Conservation (phyloP, 768 basidiomycete species). For the Amylocystis lapponica region DNA sequence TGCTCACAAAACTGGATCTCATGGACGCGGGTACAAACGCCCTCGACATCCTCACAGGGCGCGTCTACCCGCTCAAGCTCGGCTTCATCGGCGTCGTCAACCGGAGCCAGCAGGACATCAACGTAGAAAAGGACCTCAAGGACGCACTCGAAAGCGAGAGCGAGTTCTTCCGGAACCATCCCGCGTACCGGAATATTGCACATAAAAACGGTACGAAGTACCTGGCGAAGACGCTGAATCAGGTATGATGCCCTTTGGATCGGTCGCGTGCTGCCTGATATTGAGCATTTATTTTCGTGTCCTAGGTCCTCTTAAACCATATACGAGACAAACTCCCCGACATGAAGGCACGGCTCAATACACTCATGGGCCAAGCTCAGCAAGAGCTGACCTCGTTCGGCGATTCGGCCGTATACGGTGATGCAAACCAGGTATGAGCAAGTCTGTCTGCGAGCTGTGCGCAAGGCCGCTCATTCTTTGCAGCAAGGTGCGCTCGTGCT, state of each 20-base stretch:
- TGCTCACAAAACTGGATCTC: conserved; percentile 94
- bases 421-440: conserved; percentile 66
- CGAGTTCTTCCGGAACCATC: conserved; percentile 87
- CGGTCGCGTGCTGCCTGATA: too few species aligned
- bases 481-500: conserved; percentile 87
- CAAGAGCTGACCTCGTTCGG: conserved; percentile 97
- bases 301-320: conserved; percentile 88
- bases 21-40: conserved; percentile 99
- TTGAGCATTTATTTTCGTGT: not conserved
- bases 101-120: conserved; percentile 97
- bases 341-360: conserved; percentile 98
- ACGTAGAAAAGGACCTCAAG: conserved; percentile 73
- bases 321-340: conserved; percentile 98
- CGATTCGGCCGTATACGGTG: conserved; percentile 86
- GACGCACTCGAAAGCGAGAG: conserved; percentile 82
- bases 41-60: conserved; percentile 90
- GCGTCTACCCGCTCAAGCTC: conserved; percentile 95
- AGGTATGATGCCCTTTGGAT: conserved; percentile 50
- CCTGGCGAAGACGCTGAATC: conserved; percentile 88
- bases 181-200: conserved; percentile 91
- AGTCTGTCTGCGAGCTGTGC: conserved; percentile 10
- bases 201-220: conserved; percentile 98
- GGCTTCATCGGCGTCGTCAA: conserved; percentile 99
- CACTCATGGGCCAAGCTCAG: conserved; percentile 97
- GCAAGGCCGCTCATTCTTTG: too few species aligned